phyloP scores from a whole-genome alignment of 306 rosid genomes.

The Mucuna pruriens region DNA sequence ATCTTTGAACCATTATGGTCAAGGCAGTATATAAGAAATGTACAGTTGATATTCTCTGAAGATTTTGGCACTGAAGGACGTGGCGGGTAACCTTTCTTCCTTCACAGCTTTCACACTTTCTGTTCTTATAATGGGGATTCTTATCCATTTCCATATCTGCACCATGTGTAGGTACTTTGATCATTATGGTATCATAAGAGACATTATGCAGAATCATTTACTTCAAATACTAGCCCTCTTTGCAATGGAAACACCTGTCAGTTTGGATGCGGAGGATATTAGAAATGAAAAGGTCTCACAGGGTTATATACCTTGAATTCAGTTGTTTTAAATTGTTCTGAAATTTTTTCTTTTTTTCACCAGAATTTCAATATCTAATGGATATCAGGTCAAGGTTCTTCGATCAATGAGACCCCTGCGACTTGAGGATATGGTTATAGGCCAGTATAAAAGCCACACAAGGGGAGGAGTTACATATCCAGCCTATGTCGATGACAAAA shows the following conservation, averaged over 20 bases:
- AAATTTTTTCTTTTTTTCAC: background rate
- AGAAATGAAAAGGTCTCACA: slow-evolving; percentile 83
- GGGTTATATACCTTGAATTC: slow-evolving; percentile 29
- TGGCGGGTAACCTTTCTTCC: slow-evolving; percentile 76
- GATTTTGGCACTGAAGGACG: slow-evolving; percentile 99
- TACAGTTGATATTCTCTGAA: slow-evolving; percentile 86
- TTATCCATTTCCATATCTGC: slow-evolving; percentile 32
- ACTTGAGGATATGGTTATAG: slow-evolving; percentile 65
- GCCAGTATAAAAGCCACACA: slow-evolving; percentile 88
- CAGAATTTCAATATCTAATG: slow-evolving; percentile 26
- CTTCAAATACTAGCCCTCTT: slow-evolving; percentile 95
- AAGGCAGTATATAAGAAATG: slow-evolving; percentile 92
- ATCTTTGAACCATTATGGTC: slow-evolving; percentile 95
- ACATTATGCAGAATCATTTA: slow-evolving; percentile 94
- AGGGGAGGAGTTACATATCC: slow-evolving; percentile 82
- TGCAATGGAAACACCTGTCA: slow-evolving; percentile 98
- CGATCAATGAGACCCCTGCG: slow-evolving; percentile 85
- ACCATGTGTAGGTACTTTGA: slow-evolving; percentile 71
- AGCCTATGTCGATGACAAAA: slow-evolving; percentile 73
- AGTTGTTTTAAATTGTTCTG: background rate
- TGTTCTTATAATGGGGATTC: slow-evolving; percentile 20
- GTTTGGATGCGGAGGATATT: slow-evolving; percentile 93
- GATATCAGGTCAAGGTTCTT: slow-evolving; percentile 81
- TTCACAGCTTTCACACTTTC: background rate
- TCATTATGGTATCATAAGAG: slow-evolving; percentile 88